These are phyloP conservation scores for Microbotryum lychnidis-dioicae DNA, from an alignment of 1,284 basidiomycete genomes.

Conservation along the genomic window DNA sequence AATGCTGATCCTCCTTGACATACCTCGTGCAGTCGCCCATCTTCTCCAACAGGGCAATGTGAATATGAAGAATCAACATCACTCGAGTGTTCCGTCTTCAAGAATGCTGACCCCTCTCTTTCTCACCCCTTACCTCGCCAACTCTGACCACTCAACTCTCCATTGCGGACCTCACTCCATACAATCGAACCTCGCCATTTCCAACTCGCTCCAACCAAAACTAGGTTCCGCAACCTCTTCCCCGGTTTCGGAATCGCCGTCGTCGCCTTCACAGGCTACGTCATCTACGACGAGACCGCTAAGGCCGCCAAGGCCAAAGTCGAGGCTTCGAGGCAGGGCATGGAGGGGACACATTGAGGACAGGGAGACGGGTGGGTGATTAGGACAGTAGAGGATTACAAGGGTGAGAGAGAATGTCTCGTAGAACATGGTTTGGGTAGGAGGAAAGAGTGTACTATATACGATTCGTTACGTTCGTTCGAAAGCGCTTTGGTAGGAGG, in stretches of 20 bases:
- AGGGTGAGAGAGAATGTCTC: too few species aligned
- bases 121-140: neutral
- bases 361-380: too few species aligned
- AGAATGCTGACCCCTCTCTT: too few species aligned
- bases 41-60: slow-evolving; percentile 65
- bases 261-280: slow-evolving; percentile 82
- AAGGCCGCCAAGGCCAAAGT: slow-evolving; percentile 8
- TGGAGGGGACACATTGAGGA: too few species aligned
- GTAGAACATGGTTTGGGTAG: too few species aligned
- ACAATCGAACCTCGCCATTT: neutral
- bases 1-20: neutral
- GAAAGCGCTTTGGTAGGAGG: too few species aligned
- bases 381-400: too few species aligned
- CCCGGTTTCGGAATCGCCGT: slow-evolving; percentile 87
- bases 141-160: neutral
- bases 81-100: too few species aligned
- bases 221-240: slow-evolving; percentile 72
- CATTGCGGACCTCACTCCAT: neutral
- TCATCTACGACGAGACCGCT: slow-evolving; percentile 60
- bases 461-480: too few species aligned
- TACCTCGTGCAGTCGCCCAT: slow-evolving; percentile 51
- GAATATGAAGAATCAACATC: neutral
- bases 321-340: neutral
- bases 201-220: neutral
- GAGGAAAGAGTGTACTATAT: too few species aligned